phyloP scores from a whole-genome alignment of 2,329 filamentous ascomycete species.

The Cladosporium cucumerinum region DNA sequence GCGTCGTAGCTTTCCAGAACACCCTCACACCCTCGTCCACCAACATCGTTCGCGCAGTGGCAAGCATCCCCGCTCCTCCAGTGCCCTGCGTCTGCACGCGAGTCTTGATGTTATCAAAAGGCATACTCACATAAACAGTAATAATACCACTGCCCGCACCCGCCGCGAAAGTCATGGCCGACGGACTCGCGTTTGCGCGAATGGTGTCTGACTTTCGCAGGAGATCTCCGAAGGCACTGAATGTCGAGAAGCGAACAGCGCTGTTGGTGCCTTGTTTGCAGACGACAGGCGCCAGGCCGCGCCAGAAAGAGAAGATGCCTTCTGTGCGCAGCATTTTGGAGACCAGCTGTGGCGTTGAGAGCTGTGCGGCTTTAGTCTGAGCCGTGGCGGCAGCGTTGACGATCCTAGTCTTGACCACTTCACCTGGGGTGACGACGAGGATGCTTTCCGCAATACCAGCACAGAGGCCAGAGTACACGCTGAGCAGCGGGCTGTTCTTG shows the following conservation, averaged over 20 bases:
- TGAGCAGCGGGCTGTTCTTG: constrained; percentile 21
- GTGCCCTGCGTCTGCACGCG: constrained; percentile 21
- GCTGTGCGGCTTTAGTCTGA: constrained; percentile 8
- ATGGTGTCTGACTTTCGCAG: constrained; percentile 9
- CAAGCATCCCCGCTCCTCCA: constrained; percentile 27
- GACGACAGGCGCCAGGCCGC: constrained; percentile 22
- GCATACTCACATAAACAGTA: constrained; percentile 27
- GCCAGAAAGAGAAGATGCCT: constrained; percentile 22
- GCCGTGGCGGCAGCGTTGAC: constrained; percentile 25
- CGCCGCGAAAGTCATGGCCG: constrained; percentile 18
- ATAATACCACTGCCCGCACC: constrained; percentile 24
- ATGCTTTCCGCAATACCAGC: constrained; percentile 27
- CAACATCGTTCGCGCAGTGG: constrained; percentile 12
- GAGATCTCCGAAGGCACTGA: constrained; percentile 23
- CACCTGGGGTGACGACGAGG: constrained; percentile 29
- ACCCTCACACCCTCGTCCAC: constrained; percentile 10
- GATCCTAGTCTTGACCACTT: constrained; percentile 30
- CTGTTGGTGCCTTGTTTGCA: constrained; percentile 28
- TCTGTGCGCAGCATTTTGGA: constrained; percentile 16
- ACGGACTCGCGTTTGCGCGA: background rate
- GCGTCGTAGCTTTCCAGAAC: constrained; percentile 18
- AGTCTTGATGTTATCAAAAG: constrained; percentile 29
- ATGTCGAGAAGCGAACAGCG: constrained; percentile 26
- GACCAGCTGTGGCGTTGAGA: constrained; percentile 9
- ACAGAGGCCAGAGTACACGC: constrained; percentile 25